Evolutionary conservation across 164 flowering plant species (phyloP).

Genomic region (Stephania yunnanensis): DNA sequence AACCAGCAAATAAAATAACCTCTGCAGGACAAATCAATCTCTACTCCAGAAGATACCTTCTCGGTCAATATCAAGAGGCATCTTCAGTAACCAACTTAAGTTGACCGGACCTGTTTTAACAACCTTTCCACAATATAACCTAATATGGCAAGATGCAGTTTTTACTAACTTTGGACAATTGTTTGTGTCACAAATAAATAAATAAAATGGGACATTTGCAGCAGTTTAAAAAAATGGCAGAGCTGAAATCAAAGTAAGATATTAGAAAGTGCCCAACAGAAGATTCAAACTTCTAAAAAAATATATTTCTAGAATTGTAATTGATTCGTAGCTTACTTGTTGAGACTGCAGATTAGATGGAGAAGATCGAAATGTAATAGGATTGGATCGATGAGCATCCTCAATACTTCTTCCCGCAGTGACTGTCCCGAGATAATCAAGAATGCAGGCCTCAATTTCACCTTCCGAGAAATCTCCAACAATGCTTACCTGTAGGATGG

Average conservation of each 20-base stretch:
- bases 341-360: slow-evolving; percentile 79
- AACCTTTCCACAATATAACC: too few relatives aligned
- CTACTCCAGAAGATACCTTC: neutral
- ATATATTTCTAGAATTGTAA: neutral
- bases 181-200: too few relatives aligned
- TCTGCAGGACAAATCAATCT: neutral
- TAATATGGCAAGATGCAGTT: too few relatives aligned
- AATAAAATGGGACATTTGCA: too few relatives aligned
- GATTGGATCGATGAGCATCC: slow-evolving; percentile 24
- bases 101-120: too few relatives aligned
- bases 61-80: neutral
- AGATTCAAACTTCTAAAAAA: neutral
- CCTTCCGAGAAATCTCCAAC: slow-evolving; percentile 96
- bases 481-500: slow-evolving; percentile 63
- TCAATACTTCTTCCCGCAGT: slow-evolving; percentile 32
- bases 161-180: too few relatives aligned
- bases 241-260: neutral
- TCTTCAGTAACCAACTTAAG: too few relatives aligned
- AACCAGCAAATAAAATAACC: neutral
- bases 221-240: too few relatives aligned
- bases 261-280: neutral
- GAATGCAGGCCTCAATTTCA: slow-evolving; percentile 86
- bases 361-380: slow-evolving; percentile 64
- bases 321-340: slow-evolving; percentile 48
- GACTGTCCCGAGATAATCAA: slow-evolving; percentile 94